phyloP scores from a whole-genome alignment of 106 monocot species.

The Agapanthus africanus region DNA sequence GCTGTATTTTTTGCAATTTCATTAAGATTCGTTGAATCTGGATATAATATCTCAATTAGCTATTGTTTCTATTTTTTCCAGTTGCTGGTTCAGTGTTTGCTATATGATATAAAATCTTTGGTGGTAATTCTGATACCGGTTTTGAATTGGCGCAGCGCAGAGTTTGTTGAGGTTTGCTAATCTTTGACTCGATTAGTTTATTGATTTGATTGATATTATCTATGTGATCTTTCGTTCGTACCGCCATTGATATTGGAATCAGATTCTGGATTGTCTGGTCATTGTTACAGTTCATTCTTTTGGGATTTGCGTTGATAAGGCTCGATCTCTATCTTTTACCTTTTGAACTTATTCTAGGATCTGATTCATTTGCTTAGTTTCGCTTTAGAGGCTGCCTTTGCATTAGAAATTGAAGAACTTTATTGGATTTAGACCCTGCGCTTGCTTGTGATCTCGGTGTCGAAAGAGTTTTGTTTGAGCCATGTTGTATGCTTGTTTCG shows the following conservation, averaged over 20 bases:
- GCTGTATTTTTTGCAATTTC: neutral
- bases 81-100: neutral
- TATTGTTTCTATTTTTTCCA: neutral
- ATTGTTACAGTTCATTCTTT: neutral
- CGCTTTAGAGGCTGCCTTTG: no score
- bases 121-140: neutral
- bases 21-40: neutral
- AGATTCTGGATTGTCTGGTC: neutral
- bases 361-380: constrained; percentile 12
- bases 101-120: neutral
- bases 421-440: neutral
- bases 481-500: no score
- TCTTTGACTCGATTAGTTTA: neutral
- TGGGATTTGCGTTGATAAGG: neutral
- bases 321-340: neutral
- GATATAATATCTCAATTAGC: neutral
- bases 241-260: constrained; percentile 6
- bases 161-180: neutral
- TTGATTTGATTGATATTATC: neutral
- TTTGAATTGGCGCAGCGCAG: neutral
- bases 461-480: no score
- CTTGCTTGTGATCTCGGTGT: neutral
- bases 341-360: constrained; percentile 1
- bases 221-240: neutral
- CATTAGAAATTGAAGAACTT: neutral